Evolutionary conservation across 106 monocot genomes (phyloP), one percentile per base, ranked within the genome.

Genomic region (Allium fistulosum): DNA sequence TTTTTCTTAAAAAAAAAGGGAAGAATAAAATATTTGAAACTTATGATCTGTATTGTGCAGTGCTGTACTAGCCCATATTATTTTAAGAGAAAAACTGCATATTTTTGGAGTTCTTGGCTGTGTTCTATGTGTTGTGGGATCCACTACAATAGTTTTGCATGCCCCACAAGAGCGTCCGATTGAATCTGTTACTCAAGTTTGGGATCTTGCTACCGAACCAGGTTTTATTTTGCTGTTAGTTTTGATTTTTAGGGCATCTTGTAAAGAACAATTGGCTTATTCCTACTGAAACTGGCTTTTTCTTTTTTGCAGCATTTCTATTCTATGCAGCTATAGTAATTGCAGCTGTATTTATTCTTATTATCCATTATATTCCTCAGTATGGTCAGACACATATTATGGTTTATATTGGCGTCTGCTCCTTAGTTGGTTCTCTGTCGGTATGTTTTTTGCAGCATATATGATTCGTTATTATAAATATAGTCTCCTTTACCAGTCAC

Each of bases 171-270:
- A 91, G 68, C 83, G 87, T 61, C 75, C 79, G 56, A 91, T 91
- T 71, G 75, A 81, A 14, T 91, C 91, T 49, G 91, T 91, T 15
- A 80, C 26, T 46, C 75, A 91, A 82, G 83, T 91, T 16, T 91
- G 91, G 91, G 75, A 81, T 72, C 80, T 87, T 63, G 87, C 91
- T 22, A 84, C 81, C 63, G 87, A 91, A 78, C 91, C 91, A 74
- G 91, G 91, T 87, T 11, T 79, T 58, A 55, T 55, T 55, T 11
- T 55, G 53, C 53, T 12, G 15, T 55, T 15, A 55, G 53, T 3
- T 15, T 15, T 55, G 2, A 15, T 55, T 11, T 55, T 55, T 12
- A 12, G 3, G 11, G 53, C 53, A 55, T 55, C 11, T 55, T 12
- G 4, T 55, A 55, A 37, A 37, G 37, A 37, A 55, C 22, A 60